A percentile compares a stretch with the other conserved stretches of the same genome.
Evolutionary conservation across 2,329 filamentous ascomycete species (phyloP).

Genomic region (Sporothrix protearum): DNA sequence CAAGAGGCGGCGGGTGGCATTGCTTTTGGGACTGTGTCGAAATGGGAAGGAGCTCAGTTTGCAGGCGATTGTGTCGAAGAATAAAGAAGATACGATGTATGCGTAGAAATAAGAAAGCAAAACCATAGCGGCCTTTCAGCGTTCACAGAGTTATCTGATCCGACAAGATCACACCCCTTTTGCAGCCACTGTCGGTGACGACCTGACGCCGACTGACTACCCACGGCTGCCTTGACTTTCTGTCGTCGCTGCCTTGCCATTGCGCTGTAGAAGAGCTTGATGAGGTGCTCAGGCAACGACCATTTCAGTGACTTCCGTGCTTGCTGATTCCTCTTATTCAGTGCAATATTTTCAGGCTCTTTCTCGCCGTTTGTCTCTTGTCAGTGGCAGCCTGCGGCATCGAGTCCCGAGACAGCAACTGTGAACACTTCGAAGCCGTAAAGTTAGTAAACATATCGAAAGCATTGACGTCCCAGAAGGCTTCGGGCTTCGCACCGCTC

Average conservation of each 20-base stretch:
- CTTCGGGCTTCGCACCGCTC: background rate
- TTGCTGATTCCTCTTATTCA: background rate
- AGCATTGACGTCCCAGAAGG: background rate
- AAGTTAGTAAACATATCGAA: background rate
- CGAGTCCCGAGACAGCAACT: background rate
- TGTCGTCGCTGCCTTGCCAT: constrained; percentile 5
- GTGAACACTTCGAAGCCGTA: background rate
- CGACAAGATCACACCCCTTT: background rate
- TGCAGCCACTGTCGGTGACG: background rate
- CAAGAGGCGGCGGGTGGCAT: background rate
- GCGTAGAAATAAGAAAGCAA: background rate
- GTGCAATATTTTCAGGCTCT: background rate
- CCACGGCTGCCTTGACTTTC: background rate
- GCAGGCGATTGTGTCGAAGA: background rate
- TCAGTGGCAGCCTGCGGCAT: constrained; percentile 2
- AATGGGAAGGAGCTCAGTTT: constrained; percentile 16
- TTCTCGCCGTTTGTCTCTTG: background rate
- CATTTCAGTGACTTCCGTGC: background rate
- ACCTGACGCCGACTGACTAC: background rate
- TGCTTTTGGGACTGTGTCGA: constrained; percentile 3
- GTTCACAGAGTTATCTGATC: background rate
- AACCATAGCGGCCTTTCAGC: background rate
- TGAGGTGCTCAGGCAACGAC: constrained; percentile 14
- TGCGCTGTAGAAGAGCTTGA: background rate
- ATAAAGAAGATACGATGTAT: too few relatives aligned